These are phyloP conservation scores for Cicer arietinum DNA, from an alignment of 306 rosid genomes.

Conservation along the genomic window DNA sequence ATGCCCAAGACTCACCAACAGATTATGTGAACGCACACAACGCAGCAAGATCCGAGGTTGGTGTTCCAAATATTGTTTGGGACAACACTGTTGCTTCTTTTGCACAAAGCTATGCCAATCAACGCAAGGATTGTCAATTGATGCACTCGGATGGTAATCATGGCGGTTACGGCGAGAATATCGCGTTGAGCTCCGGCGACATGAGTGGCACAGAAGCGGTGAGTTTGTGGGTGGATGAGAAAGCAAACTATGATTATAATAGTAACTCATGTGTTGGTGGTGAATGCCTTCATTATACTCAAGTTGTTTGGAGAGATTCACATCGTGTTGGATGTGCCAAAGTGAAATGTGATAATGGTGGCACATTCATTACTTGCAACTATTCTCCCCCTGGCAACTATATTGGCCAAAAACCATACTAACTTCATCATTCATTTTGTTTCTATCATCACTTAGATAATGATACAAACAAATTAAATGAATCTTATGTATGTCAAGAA, in stretches of 20 bases:
- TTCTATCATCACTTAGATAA: too few species aligned
- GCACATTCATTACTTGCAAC: conserved; percentile 51
- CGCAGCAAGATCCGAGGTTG: conserved; percentile 39
- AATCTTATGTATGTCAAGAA: not conserved
- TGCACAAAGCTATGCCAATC: conserved; percentile 44
- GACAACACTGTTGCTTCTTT: conserved; percentile 33
- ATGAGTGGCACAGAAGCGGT: conserved; percentile 34
- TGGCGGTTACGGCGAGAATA: conserved; percentile 35
- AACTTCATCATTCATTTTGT: not conserved
- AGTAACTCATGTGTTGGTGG: conserved; percentile 48
- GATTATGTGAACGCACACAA: conserved; percentile 53
- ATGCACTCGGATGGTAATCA: conserved; percentile 43
- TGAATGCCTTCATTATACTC: conserved; percentile 55
- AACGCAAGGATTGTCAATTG: conserved; percentile 42
- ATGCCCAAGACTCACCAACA: conserved; percentile 41
- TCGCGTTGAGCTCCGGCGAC: conserved; percentile 5
- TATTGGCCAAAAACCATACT: conserved; percentile 51
- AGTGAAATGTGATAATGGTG: conserved; percentile 53
- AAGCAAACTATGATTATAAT: conserved; percentile 38
- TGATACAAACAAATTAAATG: not conserved
- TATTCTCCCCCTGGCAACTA: conserved; percentile 59
- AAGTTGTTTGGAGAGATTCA: conserved; percentile 55
- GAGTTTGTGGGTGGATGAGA: conserved; percentile 51
- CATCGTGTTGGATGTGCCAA: conserved; percentile 56
- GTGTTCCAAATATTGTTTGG: conserved; percentile 45